Conservation (phyloP, 805 yeast genomes). For the Saccharomycopsis malanga region DNA sequence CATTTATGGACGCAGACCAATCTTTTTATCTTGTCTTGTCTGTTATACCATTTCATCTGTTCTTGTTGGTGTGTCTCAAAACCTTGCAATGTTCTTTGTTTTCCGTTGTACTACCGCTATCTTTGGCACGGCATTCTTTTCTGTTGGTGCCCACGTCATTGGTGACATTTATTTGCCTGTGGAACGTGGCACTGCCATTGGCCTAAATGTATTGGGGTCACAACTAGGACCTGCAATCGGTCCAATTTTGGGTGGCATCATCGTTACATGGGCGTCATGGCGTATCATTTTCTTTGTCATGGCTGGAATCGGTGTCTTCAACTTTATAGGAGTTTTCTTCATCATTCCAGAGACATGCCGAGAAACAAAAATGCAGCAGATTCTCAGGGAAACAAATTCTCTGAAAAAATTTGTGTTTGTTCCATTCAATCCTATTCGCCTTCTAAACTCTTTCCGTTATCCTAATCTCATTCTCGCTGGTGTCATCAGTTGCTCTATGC, state of each 20-base stretch:
- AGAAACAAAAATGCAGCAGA: constrained; percentile 28
- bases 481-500: constrained; percentile 33
- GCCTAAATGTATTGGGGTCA: constrained; percentile 42
- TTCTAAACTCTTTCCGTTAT: constrained; percentile 36
- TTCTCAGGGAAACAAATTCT: constrained; percentile 26
- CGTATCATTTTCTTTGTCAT: constrained; percentile 46
- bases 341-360: constrained; percentile 42
- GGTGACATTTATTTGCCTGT: constrained; percentile 46
- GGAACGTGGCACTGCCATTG: constrained; percentile 46
- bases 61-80: constrained; percentile 40
- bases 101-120: constrained; percentile 45
- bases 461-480: constrained; percentile 40
- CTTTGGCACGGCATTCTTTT: constrained; percentile 49
- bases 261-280: constrained; percentile 46
- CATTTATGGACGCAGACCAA: constrained; percentile 43
- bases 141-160: constrained; percentile 45
- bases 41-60: constrained; percentile 28
- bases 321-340: constrained; percentile 31
- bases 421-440: constrained; percentile 40
- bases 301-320: constrained; percentile 36
- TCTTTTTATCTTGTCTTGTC: constrained; percentile 37
- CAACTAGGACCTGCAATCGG: constrained; percentile 50
- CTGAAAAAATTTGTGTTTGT: constrained; percentile 36
- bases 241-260: constrained; percentile 46
- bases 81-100: constrained; percentile 47